phyloP scores from a whole-genome alignment of 1,284 basidiomycete genomes.

The Ustilago loliicola region DNA sequence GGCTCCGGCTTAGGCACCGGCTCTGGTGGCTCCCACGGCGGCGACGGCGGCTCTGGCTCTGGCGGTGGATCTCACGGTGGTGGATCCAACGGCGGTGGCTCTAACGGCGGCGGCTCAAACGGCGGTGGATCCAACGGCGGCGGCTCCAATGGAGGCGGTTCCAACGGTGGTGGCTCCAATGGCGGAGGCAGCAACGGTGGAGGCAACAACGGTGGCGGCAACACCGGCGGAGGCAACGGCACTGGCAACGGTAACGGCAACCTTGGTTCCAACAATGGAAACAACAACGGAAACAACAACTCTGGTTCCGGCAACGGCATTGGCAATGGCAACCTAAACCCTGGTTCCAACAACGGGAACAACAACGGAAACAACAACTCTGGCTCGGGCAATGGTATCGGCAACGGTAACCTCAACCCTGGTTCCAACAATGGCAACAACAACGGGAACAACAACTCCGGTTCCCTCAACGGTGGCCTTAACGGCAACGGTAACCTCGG shows the following conservation, averaged over 20 bases:
- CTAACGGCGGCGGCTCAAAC: slow-evolving; percentile 5
- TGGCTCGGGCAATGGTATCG: slow-evolving; percentile 14
- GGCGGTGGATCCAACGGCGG: slow-evolving; percentile 11
- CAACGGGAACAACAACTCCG: slow-evolving; percentile 19
- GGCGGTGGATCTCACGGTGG: slow-evolving; percentile 13
- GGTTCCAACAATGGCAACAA: slow-evolving; percentile 14
- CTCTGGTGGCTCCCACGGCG: slow-evolving; percentile 11
- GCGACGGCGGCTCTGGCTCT: neutral
- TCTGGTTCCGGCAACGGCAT: slow-evolving; percentile 13
- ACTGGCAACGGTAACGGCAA: slow-evolving; percentile 24
- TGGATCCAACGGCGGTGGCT: slow-evolving; percentile 9
- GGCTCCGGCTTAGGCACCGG: slow-evolving; percentile 11
- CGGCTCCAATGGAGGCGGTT: neutral
- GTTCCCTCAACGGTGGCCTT: slow-evolving; percentile 21
- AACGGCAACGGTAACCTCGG: slow-evolving; percentile 28
- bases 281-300: slow-evolving; percentile 25
- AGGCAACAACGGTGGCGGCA: slow-evolving; percentile 4
- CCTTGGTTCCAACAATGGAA: slow-evolving; percentile 17
- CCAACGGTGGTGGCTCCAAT: neutral
- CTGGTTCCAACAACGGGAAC: slow-evolving; percentile 13
- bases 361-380: slow-evolving; percentile 19
- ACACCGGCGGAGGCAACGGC: slow-evolving; percentile 21
- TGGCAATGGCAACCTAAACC: slow-evolving; percentile 19
- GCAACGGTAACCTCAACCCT: slow-evolving; percentile 13
- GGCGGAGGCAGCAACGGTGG: slow-evolving; percentile 20